These are phyloP conservation scores for Solanum chiquidenum DNA, from an alignment of 257 asterid species.

Conservation along the genomic window DNA sequence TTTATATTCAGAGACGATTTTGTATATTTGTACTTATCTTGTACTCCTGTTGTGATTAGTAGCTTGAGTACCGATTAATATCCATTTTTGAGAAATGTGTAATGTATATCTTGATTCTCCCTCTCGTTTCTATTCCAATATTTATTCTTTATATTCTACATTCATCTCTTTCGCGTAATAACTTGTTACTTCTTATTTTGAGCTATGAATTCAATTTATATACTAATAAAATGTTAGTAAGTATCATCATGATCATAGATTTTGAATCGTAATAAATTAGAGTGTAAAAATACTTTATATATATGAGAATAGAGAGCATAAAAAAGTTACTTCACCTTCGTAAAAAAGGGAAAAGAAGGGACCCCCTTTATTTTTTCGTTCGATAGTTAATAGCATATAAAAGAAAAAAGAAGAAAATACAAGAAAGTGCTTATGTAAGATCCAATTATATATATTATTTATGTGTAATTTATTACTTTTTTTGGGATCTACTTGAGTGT, in stretches of 20 bases:
- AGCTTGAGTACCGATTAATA: neutral
- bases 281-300: too few relatives aligned
- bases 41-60: neutral
- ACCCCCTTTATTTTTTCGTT: neutral
- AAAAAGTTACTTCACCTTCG: neutral
- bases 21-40: too few relatives aligned
- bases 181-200: too few relatives aligned
- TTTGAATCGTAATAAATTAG: too few relatives aligned
- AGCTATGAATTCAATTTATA: too few relatives aligned
- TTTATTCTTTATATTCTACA: too few relatives aligned
- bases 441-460: neutral
- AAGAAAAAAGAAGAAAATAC: neutral
- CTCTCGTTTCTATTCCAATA: neutral
- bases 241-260: too few relatives aligned
- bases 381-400: neutral
- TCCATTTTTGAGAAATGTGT: neutral
- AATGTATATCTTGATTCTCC: neutral
- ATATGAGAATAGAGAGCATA: too few relatives aligned
- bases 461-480: neutral
- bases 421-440: neutral
- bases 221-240: fast-evolving
- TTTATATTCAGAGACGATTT: neutral
- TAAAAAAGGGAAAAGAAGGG: neutral
- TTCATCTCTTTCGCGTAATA: too few relatives aligned
- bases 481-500: neutral